Evolutionary conservation across 768 basidiomycete genomes (phyloP), one percentile per base, ranked within the genome.

Genomic region (Macrolepiota albuminosa): DNA sequence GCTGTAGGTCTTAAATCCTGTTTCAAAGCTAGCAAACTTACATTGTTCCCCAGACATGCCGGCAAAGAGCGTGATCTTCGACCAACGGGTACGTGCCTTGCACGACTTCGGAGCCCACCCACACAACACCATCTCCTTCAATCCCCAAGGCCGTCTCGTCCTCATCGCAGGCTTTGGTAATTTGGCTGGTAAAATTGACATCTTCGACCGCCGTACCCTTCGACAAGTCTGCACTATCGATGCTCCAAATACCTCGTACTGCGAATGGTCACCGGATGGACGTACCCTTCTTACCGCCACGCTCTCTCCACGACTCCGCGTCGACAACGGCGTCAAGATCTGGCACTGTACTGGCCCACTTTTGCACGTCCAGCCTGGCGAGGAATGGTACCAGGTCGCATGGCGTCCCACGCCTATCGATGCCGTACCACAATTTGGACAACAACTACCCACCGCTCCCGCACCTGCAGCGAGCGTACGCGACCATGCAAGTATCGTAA

Each of bases 291-390:
- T 99, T 65, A 98, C 96, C 8, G 94, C 95, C 2, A 98, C 94
- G 0, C 83, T 98, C n/a, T 95, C 91, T 18, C 97, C 97, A 0
- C 85, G 97, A 26, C 76, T 98, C 52, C 86, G 97, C 42, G 97
- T 99, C 60, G 97, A 99, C 76, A 98, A 98, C 66, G 95, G 95
- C 1, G 86, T 98, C 72, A 97, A 95, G 76, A 81, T 99, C 61
- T 98, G 89, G 91, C 95, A 96, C 71, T 95, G 92, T 71, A 81
- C 86, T 0, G 95, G 97, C 9, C 81, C 86, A 1, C 82, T 98
- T n/a, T 69, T 97, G 56, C 93, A 98, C 63, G 76, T 90, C 21
- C 93, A 97, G 70, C 68, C 77, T 50, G 74, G 85, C 56, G 93
- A 97, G 4, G 96, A 98, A 70, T 81, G 97, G 14, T 98, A 98